Evolutionary conservation across 1,139 yeast genomes (phyloP).

Genomic region (Suhomyces ambrosiae): DNA sequence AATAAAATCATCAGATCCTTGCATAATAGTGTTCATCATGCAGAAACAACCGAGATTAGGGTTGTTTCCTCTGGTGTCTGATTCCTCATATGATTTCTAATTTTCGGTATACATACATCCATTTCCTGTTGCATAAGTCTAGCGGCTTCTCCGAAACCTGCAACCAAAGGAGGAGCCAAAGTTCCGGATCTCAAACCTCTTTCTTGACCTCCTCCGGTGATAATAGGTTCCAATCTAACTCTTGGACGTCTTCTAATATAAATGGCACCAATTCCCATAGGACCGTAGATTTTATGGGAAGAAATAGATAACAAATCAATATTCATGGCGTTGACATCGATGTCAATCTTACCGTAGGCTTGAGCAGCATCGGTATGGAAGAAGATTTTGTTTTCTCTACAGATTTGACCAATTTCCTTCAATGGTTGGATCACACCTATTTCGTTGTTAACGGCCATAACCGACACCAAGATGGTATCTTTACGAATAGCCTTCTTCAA

Average conservation of each 20-base stretch:
- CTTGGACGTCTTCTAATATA: slow-evolving; percentile 97
- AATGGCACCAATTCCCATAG: slow-evolving; percentile 96
- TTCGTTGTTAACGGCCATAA: slow-evolving; percentile 98
- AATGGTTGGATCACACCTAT: slow-evolving; percentile 97
- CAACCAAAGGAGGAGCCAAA: slow-evolving; percentile 89
- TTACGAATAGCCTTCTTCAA: slow-evolving; percentile 84
- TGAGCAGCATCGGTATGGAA: slow-evolving; percentile 99
- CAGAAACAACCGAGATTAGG: slow-evolving; percentile 11
- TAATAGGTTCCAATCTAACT: slow-evolving; percentile 92
- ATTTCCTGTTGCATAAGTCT: slow-evolving; percentile 74
- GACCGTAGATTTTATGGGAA: slow-evolving; percentile 96
- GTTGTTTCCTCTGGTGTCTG: slow-evolving; percentile 3
- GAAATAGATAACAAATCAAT: slow-evolving; percentile 92
- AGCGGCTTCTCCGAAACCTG: slow-evolving; percentile 98
- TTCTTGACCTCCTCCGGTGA: slow-evolving; percentile 99
- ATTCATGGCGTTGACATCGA: slow-evolving; percentile 91
- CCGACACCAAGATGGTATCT: slow-evolving; percentile 88
- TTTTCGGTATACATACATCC: slow-evolving; percentile 37
- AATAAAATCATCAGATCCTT: slow-evolving; percentile 24
- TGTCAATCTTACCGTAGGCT: slow-evolving; percentile 90
- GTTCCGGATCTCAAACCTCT: slow-evolving; percentile 98
- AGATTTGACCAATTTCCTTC: slow-evolving; percentile 87
- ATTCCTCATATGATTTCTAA: slow-evolving; percentile 11
- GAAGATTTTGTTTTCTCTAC: slow-evolving; percentile 84
- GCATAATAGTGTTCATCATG: slow-evolving; percentile 19